Percentiles rank a stretch among this genome's conserved stretches.
These are phyloP conservation scores for Apiospora marii DNA, from an alignment of 2,329 filamentous ascomycete genomes.

Conservation along the genomic window DNA sequence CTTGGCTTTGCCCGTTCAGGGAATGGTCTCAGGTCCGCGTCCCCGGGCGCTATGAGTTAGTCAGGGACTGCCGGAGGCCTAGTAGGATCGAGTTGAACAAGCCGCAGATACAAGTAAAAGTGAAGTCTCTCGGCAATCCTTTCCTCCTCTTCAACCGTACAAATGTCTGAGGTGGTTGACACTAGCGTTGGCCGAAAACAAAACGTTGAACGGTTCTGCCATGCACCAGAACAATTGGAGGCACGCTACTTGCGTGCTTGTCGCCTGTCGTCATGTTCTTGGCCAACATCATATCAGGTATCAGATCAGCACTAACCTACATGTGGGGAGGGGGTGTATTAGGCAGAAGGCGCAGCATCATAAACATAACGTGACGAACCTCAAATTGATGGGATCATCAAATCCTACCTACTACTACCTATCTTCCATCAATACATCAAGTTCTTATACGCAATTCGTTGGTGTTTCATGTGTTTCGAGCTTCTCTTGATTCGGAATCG, in stretches of 20 bases:
- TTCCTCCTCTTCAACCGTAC: background rate
- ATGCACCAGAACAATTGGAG: background rate
- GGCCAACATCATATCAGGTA: constrained; percentile 9
- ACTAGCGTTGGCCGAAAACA: background rate
- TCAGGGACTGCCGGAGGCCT: background rate
- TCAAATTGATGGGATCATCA: background rate
- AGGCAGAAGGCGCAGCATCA: constrained; percentile 7
- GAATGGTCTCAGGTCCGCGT: background rate
- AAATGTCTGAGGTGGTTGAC: background rate
- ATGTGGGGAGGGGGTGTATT: background rate
- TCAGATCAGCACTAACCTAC: constrained; percentile 7
- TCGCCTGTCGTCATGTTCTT: background rate
- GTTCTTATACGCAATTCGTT: background rate
- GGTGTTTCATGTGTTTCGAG: background rate
- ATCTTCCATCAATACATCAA: background rate
- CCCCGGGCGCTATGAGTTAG: background rate
- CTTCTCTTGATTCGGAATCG: background rate
- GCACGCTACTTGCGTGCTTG: background rate
- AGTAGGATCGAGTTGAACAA: background rate
- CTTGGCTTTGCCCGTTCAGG: background rate
- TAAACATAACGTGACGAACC: background rate
- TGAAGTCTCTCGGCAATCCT: background rate
- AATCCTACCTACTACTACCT: background rate
- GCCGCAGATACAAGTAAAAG: background rate
- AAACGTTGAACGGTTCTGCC: background rate